Conservation (phyloP, 495 filamentous ascomycete genomes). For the Penicillium paradoxum region DNA sequence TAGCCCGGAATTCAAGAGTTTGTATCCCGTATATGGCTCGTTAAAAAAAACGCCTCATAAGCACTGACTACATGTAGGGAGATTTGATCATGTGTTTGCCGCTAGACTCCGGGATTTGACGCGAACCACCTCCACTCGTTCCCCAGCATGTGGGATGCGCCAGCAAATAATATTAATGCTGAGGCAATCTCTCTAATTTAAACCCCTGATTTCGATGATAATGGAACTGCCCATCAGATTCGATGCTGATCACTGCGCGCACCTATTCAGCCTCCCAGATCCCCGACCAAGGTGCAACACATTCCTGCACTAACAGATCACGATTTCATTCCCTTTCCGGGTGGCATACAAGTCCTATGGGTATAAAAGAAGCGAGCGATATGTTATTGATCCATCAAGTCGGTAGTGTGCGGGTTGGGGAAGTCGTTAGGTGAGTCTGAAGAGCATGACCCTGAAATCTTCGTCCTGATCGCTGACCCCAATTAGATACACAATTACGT, state of each 20-base stretch:
- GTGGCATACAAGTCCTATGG: conserved; percentile 30
- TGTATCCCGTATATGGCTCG: not conserved
- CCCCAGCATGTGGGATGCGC: not conserved
- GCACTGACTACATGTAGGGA: no score
- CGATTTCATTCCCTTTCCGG: conserved; percentile 36
- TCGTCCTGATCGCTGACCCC: not conserved
- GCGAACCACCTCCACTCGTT: not conserved
- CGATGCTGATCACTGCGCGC: conserved; percentile 48
- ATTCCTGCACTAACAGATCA: conserved; percentile 15
- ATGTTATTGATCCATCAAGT: conserved; percentile 91
- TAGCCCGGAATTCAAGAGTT: not conserved
- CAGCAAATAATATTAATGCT: not conserved
- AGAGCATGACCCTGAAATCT: not conserved
- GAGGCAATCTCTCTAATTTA: not conserved
- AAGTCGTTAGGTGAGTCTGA: conserved; percentile 64
- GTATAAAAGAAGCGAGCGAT: conserved; percentile 22
- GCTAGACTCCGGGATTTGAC: not conserved
- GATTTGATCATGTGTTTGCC: conserved; percentile 2
- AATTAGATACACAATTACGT: conserved; percentile 79
- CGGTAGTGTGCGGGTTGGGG: conserved; percentile 86
- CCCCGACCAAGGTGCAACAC: conserved; percentile 28
- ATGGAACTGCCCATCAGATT: conserved; percentile 22
- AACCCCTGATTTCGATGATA: not conserved
- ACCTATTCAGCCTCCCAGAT: conserved; percentile 46
- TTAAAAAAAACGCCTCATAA: not conserved